Evolutionary conservation across 2,329 filamentous ascomycete genomes (phyloP), one percentile per base, ranked within the genome.

Genomic region (Botrytis deweyae): DNA sequence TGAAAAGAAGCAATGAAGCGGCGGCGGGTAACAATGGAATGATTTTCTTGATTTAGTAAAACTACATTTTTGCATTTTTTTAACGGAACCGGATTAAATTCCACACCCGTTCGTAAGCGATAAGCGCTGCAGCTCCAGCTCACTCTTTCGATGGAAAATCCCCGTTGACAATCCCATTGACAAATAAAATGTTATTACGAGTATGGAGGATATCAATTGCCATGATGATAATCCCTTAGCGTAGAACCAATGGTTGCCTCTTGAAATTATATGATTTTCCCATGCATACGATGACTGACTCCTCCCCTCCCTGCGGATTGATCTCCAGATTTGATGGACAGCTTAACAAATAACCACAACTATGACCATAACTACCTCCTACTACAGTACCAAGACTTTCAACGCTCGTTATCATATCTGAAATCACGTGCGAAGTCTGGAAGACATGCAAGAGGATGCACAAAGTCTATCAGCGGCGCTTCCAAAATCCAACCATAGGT

Each of bases 71-170:
- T 67, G n/a, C 70, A 58, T 18, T 46, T 64, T 58, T 64, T 67
- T 55, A 14, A 72, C 70, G 70, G 62, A 65, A 67, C 20, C 70
- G 70, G 70, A 36, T 59, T 67, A 67, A 72, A 72, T 18, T 66
- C 36, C 44, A 63, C 18, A 20, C 8, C 70, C 70, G 70, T 40
- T 55, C 33, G 5, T 68, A 68, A 68, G 65, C 65, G 65, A 68
- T 38, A 68, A 55, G 38, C 63, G 36, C 46, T 40, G 36, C 33
- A 67, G 46, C 52, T 40, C 22, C 52, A 29, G 52, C 7, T 40
- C 65, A n/a, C 49, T 10, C n/a, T 25, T 20, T 40, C 16, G 33
- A 67, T n/a, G 14, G 14, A 20, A 14, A 55, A 38, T 49, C 40
- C 44, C 29, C 22, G 44, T 38, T n/a, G 36, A 38, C 29, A 33